Evolutionary conservation across 2,329 filamentous ascomycete species (phyloP), one percentile per base, ranked within the genome.

Genomic region (Colletotrichum eleusines): DNA sequence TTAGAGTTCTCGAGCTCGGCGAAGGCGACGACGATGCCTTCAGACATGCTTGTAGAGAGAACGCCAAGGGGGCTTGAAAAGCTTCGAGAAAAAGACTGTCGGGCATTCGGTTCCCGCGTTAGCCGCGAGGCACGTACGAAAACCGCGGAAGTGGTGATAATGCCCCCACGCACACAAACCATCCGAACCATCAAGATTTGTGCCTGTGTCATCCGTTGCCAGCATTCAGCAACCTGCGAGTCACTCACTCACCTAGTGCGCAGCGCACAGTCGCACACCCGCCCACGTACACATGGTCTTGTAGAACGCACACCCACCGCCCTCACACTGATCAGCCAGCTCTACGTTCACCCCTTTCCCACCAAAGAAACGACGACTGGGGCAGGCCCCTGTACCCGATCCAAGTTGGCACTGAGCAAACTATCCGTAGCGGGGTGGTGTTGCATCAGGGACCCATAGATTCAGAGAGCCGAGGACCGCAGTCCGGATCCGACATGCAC

Each of bases 381-480:
- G 67, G 40, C 38, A n/a, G n/a, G n/a, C 44, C 40, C 46, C 23
- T 48, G 46, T 59, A 50, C 58, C 46, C 64, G 64, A 71, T 71
- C 64, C 51, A 54, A 44, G 69, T 46, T 59, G 59, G 38, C 40
- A 58, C 69, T 64, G 69, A 50, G 64, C 64, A 71, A 63, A 59
- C 40, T 69, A 68, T 71, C 68, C 58, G 69, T 63, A 42, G 69
- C 48, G 69, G 69, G 53, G 64, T 69, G 31, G 58, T 46, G 62
- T 60, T 68, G 46, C 65, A 63, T 63, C 68, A 71, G 53, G 57
- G 63, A 55, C 33, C 53, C n/a, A 55, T n/a, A 38, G 42, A 50
- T 35, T 57, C 46, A 60, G 35, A 55, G 67, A n/a, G n/a, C 50
- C 23, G 31, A 33, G 44, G 54, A 63, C 64, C 59, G 59, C 58